These are phyloP conservation scores for Cyberlindnera xylosilytica DNA, from an alignment of 805 yeast species.

Conservation along the genomic window DNA sequence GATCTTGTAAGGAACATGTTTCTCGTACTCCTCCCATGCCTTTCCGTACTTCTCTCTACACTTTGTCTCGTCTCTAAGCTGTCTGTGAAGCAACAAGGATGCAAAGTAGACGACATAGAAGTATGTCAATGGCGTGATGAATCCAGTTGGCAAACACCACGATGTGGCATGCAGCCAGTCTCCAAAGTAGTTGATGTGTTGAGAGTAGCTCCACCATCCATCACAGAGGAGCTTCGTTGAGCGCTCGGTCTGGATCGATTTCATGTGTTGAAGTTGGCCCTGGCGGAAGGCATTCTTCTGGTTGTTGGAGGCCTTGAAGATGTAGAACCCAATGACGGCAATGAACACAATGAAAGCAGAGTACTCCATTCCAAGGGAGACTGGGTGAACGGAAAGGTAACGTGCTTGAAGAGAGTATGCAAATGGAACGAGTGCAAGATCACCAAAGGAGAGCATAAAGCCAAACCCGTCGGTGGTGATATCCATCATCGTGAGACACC, in stretches of 20 bases:
- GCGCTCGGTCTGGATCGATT: constrained; percentile 65
- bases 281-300: constrained; percentile 83
- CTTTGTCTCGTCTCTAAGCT: constrained; percentile 86
- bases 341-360: constrained; percentile 41
- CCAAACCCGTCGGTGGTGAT: constrained; percentile 97
- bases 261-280: constrained; percentile 68
- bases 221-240: constrained; percentile 80
- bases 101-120: constrained; percentile 86
- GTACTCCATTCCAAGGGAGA: constrained; percentile 44
- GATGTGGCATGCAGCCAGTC: constrained; percentile 91
- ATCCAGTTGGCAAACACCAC: constrained; percentile 91
- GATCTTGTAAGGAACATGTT: constrained; percentile 80
- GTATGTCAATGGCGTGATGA: constrained; percentile 77
- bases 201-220: constrained; percentile 95
- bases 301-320: constrained; percentile 80
- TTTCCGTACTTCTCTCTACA: constrained; percentile 84
- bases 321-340: constrained; percentile 65
- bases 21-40: constrained; percentile 82
- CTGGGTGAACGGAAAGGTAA: constrained; percentile 63
- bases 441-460: constrained; percentile 94
- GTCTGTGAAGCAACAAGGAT: constrained; percentile 80
- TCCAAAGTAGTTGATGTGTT: constrained; percentile 93
- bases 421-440: constrained; percentile 88
- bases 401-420: constrained; percentile 85
- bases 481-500: constrained; percentile 91